Evolutionary conservation across 23 red algal species (phyloP).

Genomic region (Gracilaria gracilis): DNA sequence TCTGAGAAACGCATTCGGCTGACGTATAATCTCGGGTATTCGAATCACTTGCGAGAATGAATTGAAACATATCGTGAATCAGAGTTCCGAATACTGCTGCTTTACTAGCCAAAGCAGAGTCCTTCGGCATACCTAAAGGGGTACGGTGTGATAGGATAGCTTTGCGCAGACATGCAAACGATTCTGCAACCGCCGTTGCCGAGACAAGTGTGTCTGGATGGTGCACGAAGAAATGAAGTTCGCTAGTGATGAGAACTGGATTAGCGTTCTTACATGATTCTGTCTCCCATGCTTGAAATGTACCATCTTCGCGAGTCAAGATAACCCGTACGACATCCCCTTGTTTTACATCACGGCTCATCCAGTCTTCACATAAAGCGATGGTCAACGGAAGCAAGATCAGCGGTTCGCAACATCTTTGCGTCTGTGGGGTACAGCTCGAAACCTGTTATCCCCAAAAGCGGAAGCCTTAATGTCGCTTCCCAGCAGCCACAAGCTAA

Average conservation of each 20-base stretch:
- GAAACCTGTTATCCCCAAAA: slow-evolving; percentile 7
- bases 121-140: slow-evolving; percentile 14
- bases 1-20: slow-evolving; percentile 19
- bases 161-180: slow-evolving; percentile 73
- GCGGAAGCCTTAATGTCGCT: slow-evolving; percentile 6
- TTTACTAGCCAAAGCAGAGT: slow-evolving; percentile 28
- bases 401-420: slow-evolving; percentile 39
- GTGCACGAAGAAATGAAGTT: slow-evolving; percentile 71
- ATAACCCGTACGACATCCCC: slow-evolving; percentile 57
- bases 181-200: slow-evolving; percentile 77
- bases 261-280: not conserved
- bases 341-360: slow-evolving; percentile 28
- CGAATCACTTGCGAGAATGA: slow-evolving; percentile 34
- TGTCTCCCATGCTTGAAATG: slow-evolving; percentile 30
- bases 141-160: slow-evolving; percentile 68
- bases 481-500: slow-evolving; percentile 11
- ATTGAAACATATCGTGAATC: slow-evolving; percentile 83
- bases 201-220: slow-evolving; percentile 85
- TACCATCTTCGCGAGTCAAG: slow-evolving; percentile 4
- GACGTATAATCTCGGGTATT: slow-evolving; percentile 24
- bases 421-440: slow-evolving; percentile 27
- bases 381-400: slow-evolving; percentile 14
- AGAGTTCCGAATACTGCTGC: slow-evolving; percentile 79
- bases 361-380: slow-evolving; percentile 62
- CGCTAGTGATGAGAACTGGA: slow-evolving; percentile 45